Conservation (phyloP, 2,329 filamentous ascomycete genomes). For the Ascochyta rabiei region DNA sequence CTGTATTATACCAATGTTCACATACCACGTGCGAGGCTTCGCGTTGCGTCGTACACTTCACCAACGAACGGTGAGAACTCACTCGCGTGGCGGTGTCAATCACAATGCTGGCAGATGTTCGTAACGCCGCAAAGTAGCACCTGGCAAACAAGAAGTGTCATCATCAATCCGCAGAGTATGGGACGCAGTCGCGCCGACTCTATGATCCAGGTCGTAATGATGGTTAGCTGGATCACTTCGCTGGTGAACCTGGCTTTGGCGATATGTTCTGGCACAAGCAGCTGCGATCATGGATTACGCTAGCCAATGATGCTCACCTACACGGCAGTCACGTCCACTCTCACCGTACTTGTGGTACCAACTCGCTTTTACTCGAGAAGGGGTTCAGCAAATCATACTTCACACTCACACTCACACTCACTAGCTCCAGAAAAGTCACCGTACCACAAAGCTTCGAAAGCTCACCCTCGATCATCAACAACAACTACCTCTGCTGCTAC, state of each 20-base stretch:
- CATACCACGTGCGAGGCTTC: constrained; percentile 3
- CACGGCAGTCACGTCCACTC: not conserved
- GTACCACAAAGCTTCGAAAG: not conserved
- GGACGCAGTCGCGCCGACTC: too few species aligned
- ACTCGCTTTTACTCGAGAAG: not conserved
- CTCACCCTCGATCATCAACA: not conserved
- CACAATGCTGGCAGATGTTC: not conserved
- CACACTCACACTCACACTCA: not conserved
- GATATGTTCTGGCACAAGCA: too few species aligned
- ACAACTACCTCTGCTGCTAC: too few species aligned
- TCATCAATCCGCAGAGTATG: too few species aligned
- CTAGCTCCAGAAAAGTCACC: not conserved
- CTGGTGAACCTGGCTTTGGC: too few species aligned
- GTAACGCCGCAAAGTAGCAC: too few species aligned
- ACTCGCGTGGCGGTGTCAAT: not conserved
- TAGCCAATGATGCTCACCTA: not conserved
- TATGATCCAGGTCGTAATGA: too few species aligned
- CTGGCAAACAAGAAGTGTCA: too few species aligned
- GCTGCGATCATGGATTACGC: not conserved
- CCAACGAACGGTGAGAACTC: not conserved
- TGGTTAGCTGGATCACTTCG: too few species aligned
- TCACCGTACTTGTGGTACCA: not conserved
- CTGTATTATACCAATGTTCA: constrained; percentile 22
- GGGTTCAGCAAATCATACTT: not conserved
- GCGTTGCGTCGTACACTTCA: not conserved